Evolutionary conservation across 805 yeast species (phyloP).

Genomic region (Jamesozyma piceae): DNA sequence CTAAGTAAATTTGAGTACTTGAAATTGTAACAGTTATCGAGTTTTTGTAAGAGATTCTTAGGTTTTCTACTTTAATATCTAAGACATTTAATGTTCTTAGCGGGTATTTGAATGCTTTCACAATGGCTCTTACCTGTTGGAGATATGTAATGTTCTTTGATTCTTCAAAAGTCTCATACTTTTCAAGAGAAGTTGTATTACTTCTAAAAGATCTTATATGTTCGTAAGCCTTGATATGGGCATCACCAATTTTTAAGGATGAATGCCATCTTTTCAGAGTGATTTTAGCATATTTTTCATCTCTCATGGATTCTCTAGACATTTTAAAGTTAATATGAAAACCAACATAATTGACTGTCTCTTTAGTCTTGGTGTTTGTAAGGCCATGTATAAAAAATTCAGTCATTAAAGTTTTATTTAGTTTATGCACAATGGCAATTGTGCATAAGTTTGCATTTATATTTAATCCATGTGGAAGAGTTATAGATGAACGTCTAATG

Average conservation of each 20-base stretch:
- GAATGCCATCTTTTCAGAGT: conserved; percentile 15
- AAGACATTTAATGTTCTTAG: conserved; percentile 15
- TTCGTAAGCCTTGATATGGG: conserved; percentile 9
- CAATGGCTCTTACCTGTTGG: neutral
- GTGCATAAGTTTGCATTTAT: conserved; percentile 14
- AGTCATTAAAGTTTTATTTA: conserved; percentile 8
- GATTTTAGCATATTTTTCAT: conserved; percentile 4
- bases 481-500: conserved; percentile 7
- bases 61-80: conserved; percentile 27
- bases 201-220: neutral
- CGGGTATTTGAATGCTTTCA: conserved; percentile 2
- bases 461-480: conserved; percentile 5
- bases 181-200: neutral
- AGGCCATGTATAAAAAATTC: conserved; percentile 19
- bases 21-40: conserved; percentile 17
- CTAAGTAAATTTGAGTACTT: conserved; percentile 20
- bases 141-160: neutral
- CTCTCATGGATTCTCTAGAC: neutral
- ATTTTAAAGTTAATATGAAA: conserved; percentile 11
- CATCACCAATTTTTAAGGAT: conserved; percentile 14
- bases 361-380: conserved; percentile 7
- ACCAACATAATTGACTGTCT: conserved; percentile 14
- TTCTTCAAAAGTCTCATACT: neutral
- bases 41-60: conserved; percentile 13
- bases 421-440: conserved; percentile 11